Conservation (phyloP, 305 asterid genomes). For the Plantago coronopus region DNA sequence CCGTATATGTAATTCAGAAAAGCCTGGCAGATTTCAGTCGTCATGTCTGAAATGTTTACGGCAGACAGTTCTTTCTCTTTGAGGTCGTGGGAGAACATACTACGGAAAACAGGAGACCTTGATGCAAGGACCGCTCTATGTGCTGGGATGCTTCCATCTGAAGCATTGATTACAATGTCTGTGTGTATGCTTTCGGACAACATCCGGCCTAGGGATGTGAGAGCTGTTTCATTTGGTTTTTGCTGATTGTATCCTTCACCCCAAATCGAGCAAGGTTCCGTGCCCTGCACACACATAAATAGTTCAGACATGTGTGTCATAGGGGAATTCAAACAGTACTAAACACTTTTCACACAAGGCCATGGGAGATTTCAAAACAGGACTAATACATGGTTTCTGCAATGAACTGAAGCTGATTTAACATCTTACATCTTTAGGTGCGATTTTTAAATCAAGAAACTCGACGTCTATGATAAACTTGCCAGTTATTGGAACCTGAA, state of each 20-base stretch:
- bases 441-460: slow-evolving; percentile 78
- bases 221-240: slow-evolving; percentile 51
- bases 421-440: slow-evolving; percentile 52
- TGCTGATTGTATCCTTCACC: slow-evolving; percentile 34
- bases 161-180: slow-evolving; percentile 64
- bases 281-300: slow-evolving; percentile 41
- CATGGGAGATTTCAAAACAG: too few species aligned
- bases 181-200: slow-evolving; percentile 81
- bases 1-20: slow-evolving; percentile 75
- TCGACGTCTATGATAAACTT: slow-evolving; percentile 87
- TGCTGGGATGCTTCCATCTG: slow-evolving; percentile 65
- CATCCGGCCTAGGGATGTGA: slow-evolving; percentile 70
- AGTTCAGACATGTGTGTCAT: not conserved
- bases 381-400: not conserved
- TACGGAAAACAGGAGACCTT: slow-evolving; percentile 78
- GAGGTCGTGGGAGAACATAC: slow-evolving; percentile 93
- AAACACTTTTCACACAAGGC: not conserved
- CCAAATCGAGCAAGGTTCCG: slow-evolving; percentile 74
- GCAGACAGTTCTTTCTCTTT: slow-evolving; percentile 73
- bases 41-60: slow-evolving; percentile 77
- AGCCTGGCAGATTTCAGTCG: slow-evolving; percentile 74
- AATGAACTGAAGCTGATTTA: not conserved
- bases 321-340: not conserved
- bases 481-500: slow-evolving; percentile 72
- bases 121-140: slow-evolving; percentile 94